These are phyloP conservation scores for Paraphoma sp. DNA, from an alignment of 2,329 filamentous ascomycete species.

Conservation along the genomic window DNA sequence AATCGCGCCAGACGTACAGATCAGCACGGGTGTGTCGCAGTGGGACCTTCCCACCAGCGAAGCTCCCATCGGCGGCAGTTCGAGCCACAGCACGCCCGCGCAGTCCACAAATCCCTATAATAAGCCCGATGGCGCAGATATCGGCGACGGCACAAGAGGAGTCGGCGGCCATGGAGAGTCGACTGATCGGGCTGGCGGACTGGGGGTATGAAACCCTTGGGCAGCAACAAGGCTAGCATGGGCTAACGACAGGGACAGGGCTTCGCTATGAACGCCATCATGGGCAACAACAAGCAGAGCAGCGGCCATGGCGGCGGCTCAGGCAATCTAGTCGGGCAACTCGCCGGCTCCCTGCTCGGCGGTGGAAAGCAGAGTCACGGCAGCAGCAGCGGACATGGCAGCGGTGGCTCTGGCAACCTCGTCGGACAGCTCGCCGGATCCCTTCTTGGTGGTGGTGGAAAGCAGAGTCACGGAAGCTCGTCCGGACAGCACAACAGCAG, in stretches of 20 bases:
- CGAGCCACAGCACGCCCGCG: slow-evolving; percentile 54
- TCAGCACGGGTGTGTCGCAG: slow-evolving; percentile 74
- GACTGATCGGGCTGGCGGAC: slow-evolving; percentile 60
- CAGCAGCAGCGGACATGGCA: slow-evolving; percentile 33
- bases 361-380: slow-evolving; percentile 44
- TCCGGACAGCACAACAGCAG: slow-evolving; percentile 45
- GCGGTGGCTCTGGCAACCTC: slow-evolving; percentile 47
- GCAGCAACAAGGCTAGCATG: slow-evolving; percentile 8
- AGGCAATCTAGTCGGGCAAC: slow-evolving; percentile 59
- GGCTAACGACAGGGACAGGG: slow-evolving; percentile 53
- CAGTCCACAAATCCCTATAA: slow-evolving; percentile 68
- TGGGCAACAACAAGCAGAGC: slow-evolving; percentile 44
- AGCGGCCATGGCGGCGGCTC: slow-evolving; percentile 38
- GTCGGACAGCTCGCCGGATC: slow-evolving; percentile 64
- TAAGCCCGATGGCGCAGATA: slow-evolving; percentile 50
- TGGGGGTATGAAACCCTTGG: slow-evolving; percentile 62
- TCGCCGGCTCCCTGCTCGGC: slow-evolving; percentile 56
- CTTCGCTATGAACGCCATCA: slow-evolving; percentile 66
- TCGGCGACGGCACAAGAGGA: slow-evolving; percentile 56
- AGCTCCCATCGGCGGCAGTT: slow-evolving; percentile 66
- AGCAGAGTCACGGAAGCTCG: slow-evolving; percentile 52
- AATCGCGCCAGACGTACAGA: slow-evolving; percentile 62
- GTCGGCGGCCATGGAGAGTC: slow-evolving; percentile 24
- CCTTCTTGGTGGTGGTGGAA: slow-evolving; percentile 47
- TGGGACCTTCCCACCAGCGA: slow-evolving; percentile 75